Percentiles rank a stretch among this genome's conserved stretches.
Evolutionary conservation across 225 moss, liverwort and hornwort species (phyloP).

Genomic region (Bryum argenteum): DNA sequence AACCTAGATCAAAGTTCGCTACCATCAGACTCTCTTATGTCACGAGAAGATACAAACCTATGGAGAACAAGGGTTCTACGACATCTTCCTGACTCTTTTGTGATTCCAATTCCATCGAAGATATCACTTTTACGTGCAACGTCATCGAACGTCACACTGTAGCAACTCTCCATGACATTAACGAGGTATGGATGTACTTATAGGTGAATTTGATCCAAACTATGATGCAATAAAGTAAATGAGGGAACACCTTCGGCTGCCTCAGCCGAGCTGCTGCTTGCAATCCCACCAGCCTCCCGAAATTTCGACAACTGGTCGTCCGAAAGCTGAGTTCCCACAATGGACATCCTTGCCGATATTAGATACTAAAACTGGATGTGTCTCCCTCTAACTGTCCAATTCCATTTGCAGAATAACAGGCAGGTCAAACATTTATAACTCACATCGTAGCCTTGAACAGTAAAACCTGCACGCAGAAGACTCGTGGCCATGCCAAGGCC

Average conservation of each 20-base stretch:
- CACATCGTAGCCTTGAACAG: conserved; percentile 59
- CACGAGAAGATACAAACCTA: neutral
- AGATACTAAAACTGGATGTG: neutral
- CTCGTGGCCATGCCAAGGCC: conserved; percentile 64
- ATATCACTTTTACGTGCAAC: neutral
- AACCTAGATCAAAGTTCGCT: neutral
- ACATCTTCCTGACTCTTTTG: neutral
- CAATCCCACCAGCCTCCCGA: conserved; percentile 45
- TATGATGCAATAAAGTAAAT: neutral
- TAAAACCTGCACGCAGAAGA: conserved; percentile 53
- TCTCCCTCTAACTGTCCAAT: neutral
- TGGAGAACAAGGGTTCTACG: neutral
- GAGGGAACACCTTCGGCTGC: conserved; percentile 38
- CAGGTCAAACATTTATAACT: conserved; percentile 17
- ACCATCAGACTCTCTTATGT: neutral
- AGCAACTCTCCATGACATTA: neutral
- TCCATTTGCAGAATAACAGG: neutral
- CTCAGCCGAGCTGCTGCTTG: conserved; percentile 47
- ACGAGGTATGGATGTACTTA: neutral
- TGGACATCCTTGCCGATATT: neutral
- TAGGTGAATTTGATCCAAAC: neutral
- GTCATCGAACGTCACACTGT: neutral
- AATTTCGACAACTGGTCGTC: conserved; percentile 44
- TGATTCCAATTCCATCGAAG: neutral
- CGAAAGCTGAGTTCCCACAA: conserved; percentile 44